These are phyloP conservation scores for Globisporangium acanthophoron DNA, from an alignment of 352 stramenopile species.

Conservation along the genomic window DNA sequence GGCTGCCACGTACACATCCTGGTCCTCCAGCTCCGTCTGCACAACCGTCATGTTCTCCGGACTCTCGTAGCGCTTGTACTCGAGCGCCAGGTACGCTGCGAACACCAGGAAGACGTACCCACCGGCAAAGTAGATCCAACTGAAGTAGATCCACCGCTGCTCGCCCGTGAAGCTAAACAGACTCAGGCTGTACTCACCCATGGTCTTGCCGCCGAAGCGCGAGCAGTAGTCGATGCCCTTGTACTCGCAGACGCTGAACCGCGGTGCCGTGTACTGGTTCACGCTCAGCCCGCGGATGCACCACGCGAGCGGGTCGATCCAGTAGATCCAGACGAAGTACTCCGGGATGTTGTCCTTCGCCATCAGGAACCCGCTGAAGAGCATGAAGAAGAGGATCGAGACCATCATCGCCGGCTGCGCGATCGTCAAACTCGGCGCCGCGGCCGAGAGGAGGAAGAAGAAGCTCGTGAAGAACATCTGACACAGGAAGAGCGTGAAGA, in stretches of 20 bases:
- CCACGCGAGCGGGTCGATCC: conserved; percentile 69
- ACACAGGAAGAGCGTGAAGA: conserved; percentile 58
- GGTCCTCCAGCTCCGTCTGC: conserved; percentile 22
- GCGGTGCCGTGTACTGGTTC: conserved; percentile 54
- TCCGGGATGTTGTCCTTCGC: conserved; percentile 48
- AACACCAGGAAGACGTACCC: conserved; percentile 45
- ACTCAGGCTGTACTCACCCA: conserved; percentile 43
- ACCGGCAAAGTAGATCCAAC: conserved; percentile 44
- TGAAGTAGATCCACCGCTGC: conserved; percentile 46
- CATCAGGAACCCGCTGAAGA: conserved; percentile 69
- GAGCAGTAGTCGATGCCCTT: conserved; percentile 48
- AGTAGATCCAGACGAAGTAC: conserved; percentile 77
- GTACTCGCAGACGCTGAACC: conserved; percentile 41
- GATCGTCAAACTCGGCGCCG: conserved; percentile 38
- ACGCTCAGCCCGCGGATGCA: conserved; percentile 50
- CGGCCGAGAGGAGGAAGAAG: conserved; percentile 59
- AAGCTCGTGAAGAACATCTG: conserved; percentile 64
- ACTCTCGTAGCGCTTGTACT: conserved; percentile 49
- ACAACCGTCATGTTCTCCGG: conserved; percentile 40
- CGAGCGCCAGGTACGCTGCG: conserved; percentile 29
- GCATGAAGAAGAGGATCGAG: conserved; percentile 54
- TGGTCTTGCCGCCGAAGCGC: conserved; percentile 20
- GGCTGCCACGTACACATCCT: conserved; percentile 6
- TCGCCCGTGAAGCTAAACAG: conserved; percentile 48
- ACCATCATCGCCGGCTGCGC: conserved; percentile 60